phyloP scores from a whole-genome alignment of 148 eudicot species.

The Rhododendron molle region DNA sequence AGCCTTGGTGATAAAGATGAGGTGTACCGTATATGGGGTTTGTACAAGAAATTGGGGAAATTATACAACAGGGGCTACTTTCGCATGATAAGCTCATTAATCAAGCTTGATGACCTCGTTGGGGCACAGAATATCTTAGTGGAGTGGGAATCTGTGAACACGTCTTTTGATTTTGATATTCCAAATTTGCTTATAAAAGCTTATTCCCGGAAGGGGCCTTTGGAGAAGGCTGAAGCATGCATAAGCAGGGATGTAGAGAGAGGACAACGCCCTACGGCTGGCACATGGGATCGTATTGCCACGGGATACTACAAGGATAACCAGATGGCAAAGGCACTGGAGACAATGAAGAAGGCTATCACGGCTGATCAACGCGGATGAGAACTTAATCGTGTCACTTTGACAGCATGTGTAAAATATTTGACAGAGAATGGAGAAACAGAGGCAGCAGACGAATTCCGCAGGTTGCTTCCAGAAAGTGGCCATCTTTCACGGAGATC shows the following conservation, averaged over 20 bases:
- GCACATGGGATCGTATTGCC: constrained; percentile 29
- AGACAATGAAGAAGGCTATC: constrained; percentile 23
- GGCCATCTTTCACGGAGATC: not conserved
- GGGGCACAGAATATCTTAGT: constrained; percentile 25
- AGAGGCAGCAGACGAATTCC: not conserved
- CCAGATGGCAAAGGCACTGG: constrained; percentile 30
- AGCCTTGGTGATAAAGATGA: constrained; percentile 31
- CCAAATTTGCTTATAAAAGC: constrained; percentile 28
- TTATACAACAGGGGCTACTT: constrained; percentile 23
- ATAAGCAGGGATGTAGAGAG: constrained; percentile 13
- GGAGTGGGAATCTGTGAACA: constrained; percentile 17
- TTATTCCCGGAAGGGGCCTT: constrained; percentile 27
- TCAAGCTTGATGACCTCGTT: constrained; percentile 33
- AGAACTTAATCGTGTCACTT: constrained; percentile 1
- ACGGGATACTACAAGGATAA: constrained; percentile 20
- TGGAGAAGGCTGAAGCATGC: constrained; percentile 29
- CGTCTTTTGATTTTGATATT: constrained; percentile 13
- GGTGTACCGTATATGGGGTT: constrained; percentile 32
- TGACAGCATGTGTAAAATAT: constrained; percentile 21
- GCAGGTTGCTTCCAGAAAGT: not conserved
- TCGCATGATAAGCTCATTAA: constrained; percentile 31
- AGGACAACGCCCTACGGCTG: constrained; percentile 19
- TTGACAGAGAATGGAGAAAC: constrained; percentile 20
- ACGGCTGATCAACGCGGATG: not conserved
- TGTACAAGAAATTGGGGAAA: constrained; percentile 21